Conservation (phyloP, 2,329 filamentous ascomycete species). For the Fusarium sambucinum region DNA sequence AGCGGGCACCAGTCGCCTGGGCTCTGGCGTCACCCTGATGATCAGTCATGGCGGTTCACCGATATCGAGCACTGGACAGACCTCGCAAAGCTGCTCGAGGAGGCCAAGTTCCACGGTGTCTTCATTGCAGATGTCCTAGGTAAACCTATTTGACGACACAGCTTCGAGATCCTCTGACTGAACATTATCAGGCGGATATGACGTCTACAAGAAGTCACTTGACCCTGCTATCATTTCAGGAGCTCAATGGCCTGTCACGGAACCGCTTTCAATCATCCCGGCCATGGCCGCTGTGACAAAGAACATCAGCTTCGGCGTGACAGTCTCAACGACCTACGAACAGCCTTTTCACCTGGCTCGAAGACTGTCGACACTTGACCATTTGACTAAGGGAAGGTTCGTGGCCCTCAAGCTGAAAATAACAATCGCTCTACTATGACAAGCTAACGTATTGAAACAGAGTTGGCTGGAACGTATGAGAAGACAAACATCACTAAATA, state of each 20-base stretch:
- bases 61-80: constrained; percentile 71
- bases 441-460: constrained; percentile 44
- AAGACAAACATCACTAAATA: not conserved
- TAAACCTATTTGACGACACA: not conserved
- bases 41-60: constrained; percentile 73
- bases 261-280: constrained; percentile 72
- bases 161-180: constrained; percentile 57
- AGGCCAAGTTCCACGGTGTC: constrained; percentile 73
- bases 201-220: constrained; percentile 72
- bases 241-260: constrained; percentile 78
- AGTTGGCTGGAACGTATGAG: constrained; percentile 49
- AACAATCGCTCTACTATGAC: not conserved
- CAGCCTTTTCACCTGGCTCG: constrained; percentile 77
- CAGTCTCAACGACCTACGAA: constrained; percentile 77
- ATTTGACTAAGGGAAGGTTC: constrained; percentile 69
- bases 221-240: constrained; percentile 72
- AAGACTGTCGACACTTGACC: constrained; percentile 74
- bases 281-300: constrained; percentile 78
- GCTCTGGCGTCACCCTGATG: constrained; percentile 71
- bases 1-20: constrained; percentile 62
- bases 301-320: constrained; percentile 77
- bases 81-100: constrained; percentile 70
- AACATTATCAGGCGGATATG: constrained; percentile 58
- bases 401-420: not conserved
- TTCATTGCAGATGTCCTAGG: constrained; percentile 75